Percentiles rank a stretch among this genome's conserved stretches.
Conservation (phyloP, 2,329 filamentous ascomycete genomes). For the Zymoseptoria passerinii region DNA sequence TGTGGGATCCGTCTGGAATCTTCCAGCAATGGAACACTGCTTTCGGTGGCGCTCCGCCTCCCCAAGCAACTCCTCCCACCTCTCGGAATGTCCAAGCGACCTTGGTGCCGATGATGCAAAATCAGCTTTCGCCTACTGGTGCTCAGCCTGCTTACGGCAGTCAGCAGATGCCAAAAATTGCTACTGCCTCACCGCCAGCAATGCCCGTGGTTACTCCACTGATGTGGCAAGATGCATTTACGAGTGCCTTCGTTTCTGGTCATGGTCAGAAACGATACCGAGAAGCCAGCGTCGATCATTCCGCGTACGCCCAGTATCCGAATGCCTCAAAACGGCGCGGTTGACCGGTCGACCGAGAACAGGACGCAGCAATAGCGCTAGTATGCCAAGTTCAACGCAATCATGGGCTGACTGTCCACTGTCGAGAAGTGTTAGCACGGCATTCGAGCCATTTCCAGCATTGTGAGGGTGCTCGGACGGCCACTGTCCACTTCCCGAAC, state of each 20-base stretch:
- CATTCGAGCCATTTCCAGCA: not conserved
- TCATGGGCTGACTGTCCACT: not conserved
- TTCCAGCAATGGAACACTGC: slow-evolving; percentile 87
- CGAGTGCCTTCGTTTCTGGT: slow-evolving; percentile 28
- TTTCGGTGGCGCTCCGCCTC: slow-evolving; percentile 62
- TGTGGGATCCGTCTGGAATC: slow-evolving; percentile 30
- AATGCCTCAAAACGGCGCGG: slow-evolving; percentile 14
- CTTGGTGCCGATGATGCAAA: slow-evolving; percentile 25
- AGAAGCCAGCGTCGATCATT: slow-evolving; percentile 31
- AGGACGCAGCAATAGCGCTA: not conserved
- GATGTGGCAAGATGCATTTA: slow-evolving; percentile 45
- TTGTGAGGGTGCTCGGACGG: not conserved
- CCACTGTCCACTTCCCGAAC: not conserved
- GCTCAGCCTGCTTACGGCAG: slow-evolving; percentile 17
- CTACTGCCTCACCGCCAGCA: slow-evolving; percentile 13
- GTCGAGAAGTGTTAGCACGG: not conserved
- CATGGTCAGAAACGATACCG: slow-evolving; percentile 39
- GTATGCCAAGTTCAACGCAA: not conserved
- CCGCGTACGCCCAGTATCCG: slow-evolving; percentile 13
- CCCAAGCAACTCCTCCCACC: slow-evolving; percentile 37
- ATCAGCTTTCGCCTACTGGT: slow-evolving; percentile 28
- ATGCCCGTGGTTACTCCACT: slow-evolving; percentile 37
- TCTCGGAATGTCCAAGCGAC: slow-evolving; percentile 15
- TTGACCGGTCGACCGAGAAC: slow-evolving; percentile 1
- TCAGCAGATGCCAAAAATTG: slow-evolving; percentile 15